Percentiles rank a stretch among this genome's conserved stretches.
phyloP scores from a whole-genome alignment of 306 rosid species.

The Castanea sativa region DNA sequence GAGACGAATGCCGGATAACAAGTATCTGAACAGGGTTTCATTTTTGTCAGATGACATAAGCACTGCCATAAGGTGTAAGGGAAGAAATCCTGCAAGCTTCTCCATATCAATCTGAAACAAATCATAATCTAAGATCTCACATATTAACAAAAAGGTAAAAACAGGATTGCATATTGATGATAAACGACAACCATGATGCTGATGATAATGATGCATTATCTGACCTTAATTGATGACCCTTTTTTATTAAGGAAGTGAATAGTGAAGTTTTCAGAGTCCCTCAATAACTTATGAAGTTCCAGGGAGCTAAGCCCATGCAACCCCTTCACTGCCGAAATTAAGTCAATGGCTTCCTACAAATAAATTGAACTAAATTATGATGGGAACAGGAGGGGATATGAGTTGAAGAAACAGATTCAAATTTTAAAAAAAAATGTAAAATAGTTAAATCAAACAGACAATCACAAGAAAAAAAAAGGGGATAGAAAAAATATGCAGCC shows the following conservation, averaged over 20 bases:
- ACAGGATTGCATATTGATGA: background rate
- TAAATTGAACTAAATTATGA: slow-evolving; percentile 21
- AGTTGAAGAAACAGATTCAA: background rate
- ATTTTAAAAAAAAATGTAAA: background rate
- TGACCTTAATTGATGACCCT: slow-evolving; percentile 56
- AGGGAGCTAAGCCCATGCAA: slow-evolving; percentile 58
- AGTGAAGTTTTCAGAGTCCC: slow-evolving; percentile 67
- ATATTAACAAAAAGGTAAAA: slow-evolving; percentile 14
- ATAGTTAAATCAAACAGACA: background rate
- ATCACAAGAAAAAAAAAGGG: background rate
- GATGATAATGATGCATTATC: slow-evolving; percentile 5
- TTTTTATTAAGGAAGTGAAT: slow-evolving; percentile 50
- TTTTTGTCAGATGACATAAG: slow-evolving; percentile 54
- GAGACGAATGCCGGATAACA: slow-evolving; percentile 72
- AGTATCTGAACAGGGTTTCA: slow-evolving; percentile 61
- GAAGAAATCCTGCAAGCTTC: slow-evolving; percentile 78
- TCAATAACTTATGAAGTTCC: slow-evolving; percentile 67
- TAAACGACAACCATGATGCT: slow-evolving; percentile 11
- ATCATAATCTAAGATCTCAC: slow-evolving; percentile 26
- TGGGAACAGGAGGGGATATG: slow-evolving; percentile 1
- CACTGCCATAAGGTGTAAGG: slow-evolving; percentile 70
- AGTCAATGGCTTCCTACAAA: slow-evolving; percentile 42
- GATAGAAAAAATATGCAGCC: slow-evolving; percentile 4
- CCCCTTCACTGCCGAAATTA: slow-evolving; percentile 65
- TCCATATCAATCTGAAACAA: slow-evolving; percentile 72